These are phyloP conservation scores for Fusarium vanettenii DNA, from an alignment of 2,329 filamentous ascomycete species.

Conservation along the genomic window DNA sequence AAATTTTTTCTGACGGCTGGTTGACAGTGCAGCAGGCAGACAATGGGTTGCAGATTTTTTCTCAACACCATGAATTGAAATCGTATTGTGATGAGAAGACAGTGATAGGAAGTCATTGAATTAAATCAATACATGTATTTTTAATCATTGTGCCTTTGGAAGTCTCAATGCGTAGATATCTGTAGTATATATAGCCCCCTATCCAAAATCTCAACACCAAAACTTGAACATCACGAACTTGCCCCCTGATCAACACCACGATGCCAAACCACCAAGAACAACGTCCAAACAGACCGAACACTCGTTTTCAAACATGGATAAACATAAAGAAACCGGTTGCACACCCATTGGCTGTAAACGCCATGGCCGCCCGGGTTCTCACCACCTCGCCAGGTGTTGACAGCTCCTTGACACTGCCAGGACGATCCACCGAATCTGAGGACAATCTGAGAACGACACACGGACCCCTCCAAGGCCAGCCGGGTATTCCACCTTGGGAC, in stretches of 20 bases:
- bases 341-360: background rate
- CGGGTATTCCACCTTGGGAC: background rate
- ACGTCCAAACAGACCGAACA: background rate
- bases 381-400: background rate
- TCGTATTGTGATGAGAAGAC: background rate
- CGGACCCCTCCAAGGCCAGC: background rate
- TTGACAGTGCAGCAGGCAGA: background rate
- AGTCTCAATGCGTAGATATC: background rate
- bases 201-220: constrained; percentile 5
- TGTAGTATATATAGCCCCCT: constrained; percentile 2
- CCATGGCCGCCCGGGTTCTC: background rate
- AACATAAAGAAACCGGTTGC: background rate
- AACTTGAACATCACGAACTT: constrained; percentile 4
- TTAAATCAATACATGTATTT: background rate
- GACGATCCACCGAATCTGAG: background rate
- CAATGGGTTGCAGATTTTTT: background rate
- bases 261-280: background rate
- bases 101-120: background rate
- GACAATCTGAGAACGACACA: background rate
- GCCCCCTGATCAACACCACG: background rate
- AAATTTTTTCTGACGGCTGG: constrained; percentile 7
- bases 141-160: background rate
- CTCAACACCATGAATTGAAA: constrained; percentile 7
- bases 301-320: background rate
- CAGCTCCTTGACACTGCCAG: constrained; percentile 8